Conservation (phyloP, 2,329 filamentous ascomycete species). For the Davidsoniella australis region DNA sequence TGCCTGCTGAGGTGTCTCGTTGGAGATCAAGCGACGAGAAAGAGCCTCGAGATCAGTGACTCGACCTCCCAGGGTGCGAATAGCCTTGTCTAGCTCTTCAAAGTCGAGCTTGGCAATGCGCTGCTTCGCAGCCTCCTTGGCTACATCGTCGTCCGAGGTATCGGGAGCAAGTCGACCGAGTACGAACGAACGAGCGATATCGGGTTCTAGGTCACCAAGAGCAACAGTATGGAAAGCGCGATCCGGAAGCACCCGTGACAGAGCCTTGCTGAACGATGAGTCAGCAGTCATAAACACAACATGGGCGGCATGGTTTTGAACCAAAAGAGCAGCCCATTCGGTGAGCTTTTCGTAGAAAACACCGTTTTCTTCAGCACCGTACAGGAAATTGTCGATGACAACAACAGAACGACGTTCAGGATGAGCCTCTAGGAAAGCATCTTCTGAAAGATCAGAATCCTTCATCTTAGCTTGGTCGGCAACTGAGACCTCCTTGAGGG, state of each 20-base stretch:
- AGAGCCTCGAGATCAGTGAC: slow-evolving; percentile 93
- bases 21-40: slow-evolving; percentile 72
- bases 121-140: slow-evolving; percentile 16
- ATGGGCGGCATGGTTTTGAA: slow-evolving; percentile 77
- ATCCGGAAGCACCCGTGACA: slow-evolving; percentile 77
- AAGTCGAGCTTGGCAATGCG: slow-evolving; percentile 29
- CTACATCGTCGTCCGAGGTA: slow-evolving; percentile 18
- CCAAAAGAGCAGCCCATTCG: slow-evolving; percentile 77
- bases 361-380: slow-evolving; percentile 47
- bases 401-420: slow-evolving; percentile 70
- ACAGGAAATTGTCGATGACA: slow-evolving; percentile 80
- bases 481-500: slow-evolving; percentile 56
- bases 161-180: slow-evolving; percentile 46
- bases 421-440: slow-evolving; percentile 80
- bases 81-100: slow-evolving; percentile 61
- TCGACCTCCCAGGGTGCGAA: slow-evolving; percentile 69
- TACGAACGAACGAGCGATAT: slow-evolving; percentile 82
- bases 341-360: slow-evolving; percentile 65
- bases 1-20: slow-evolving; percentile 65
- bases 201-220: slow-evolving; percentile 69
- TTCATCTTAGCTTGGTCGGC: slow-evolving; percentile 45
- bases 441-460: slow-evolving; percentile 55
- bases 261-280: slow-evolving; percentile 69
- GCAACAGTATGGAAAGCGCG: slow-evolving; percentile 76
- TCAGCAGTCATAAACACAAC: slow-evolving; percentile 90